Evolutionary conservation across 148 eudicot species (phyloP).

Genomic region (Tetragonia tetragonoides): DNA sequence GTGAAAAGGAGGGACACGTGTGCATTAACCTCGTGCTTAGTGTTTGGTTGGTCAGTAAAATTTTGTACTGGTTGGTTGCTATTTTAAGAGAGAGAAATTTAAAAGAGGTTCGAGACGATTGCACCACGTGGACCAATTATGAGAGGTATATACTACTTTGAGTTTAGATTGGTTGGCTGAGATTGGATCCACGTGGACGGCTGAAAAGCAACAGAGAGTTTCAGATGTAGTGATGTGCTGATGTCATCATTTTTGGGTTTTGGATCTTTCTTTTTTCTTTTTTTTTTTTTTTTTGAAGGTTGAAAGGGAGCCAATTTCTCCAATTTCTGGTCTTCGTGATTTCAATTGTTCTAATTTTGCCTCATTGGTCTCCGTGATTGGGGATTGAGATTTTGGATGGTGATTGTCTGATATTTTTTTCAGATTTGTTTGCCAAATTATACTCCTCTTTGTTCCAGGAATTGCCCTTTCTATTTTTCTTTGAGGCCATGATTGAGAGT

Average conservation of each 20-base stretch:
- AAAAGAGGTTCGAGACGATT: not conserved
- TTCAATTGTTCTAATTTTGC: no score
- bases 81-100: no score
- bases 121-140: constrained; percentile 1
- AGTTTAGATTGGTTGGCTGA: not conserved
- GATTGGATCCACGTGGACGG: constrained; percentile 10
- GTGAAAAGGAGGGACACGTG: not conserved
- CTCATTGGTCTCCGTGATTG: constrained; percentile 1
- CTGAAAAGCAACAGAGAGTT: not conserved
- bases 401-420: not conserved
- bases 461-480: no score
- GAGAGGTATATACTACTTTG: constrained; percentile 1
- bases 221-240: not conserved
- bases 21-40: not conserved
- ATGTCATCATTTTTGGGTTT: constrained; percentile 1
- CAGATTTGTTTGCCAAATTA: no score
- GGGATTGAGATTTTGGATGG: not conserved
- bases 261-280: no score
- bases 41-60: not conserved
- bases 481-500: no score
- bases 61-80: not conserved
- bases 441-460: no score
- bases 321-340: not conserved
- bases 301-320: not conserved
- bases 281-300: not conserved